Base-by-base conservation (phyloP, 352 stramenopile genomes). In the Pythium sp. region DNA sequence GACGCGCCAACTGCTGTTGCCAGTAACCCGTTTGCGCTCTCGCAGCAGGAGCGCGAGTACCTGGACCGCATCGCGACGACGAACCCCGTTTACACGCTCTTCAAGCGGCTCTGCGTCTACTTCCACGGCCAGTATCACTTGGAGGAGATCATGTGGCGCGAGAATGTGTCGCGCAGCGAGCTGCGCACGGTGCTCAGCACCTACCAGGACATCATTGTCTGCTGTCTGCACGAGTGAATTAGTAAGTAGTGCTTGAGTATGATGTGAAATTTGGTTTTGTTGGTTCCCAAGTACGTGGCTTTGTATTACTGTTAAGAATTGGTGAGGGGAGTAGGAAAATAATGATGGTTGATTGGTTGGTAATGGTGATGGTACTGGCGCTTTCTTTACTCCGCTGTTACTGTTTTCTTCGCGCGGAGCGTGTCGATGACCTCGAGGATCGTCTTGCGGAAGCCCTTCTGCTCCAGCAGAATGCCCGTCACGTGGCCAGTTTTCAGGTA, bases 141-240 rank as follows among this genome's bases (percentile, higher is more conserved):
- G 15, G 89, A 94, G 72, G 89, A 96, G 73, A 96, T 96, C 63
- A 96, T 96, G 89, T 96, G 89, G 89, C 76, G 89, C 15, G 89
- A 96, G 58, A 95, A 93, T 30, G 68, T 96, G 1, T 91, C 84
- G 1, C 81, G 89, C 3, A 88, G 80, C n/a, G 89, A 93, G 53
- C 66, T 96, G 20, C 83, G 86, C 28, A 91, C 82, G 0, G 86
- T 95, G 28, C 75, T 96, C 62, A 92, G 78, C 68, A 92, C 84
- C n/a, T 96, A 95, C 71, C 78, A 90, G 62, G 83, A 93, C 47
- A 94, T 94, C 57, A 86, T 94, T 34, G 87, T 93, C 14, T 92
- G 80, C 60, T 91, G 82, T 70, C 75, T 92, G 47, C 85, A 93
- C 56, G 87, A 94, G 68, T 94, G n/a, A 57, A 6, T 51, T n/a